Evolutionary conservation across 2,329 filamentous ascomycete species (phyloP).

Genomic region (Xylaria sp.): DNA sequence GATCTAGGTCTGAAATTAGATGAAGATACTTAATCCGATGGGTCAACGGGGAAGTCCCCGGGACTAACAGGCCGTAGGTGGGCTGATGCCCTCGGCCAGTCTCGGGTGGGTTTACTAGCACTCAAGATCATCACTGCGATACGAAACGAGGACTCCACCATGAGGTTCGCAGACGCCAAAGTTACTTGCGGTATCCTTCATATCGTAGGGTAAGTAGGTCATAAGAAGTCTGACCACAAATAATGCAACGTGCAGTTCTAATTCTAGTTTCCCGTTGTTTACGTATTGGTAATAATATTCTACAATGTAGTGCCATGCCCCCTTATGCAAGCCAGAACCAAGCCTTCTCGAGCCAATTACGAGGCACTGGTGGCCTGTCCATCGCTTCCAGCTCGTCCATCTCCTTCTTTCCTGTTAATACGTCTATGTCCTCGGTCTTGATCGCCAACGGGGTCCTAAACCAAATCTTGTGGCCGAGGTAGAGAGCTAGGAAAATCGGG

Average conservation of each 20-base stretch:
- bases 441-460: slow-evolving; percentile 51
- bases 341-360: slow-evolving; percentile 56
- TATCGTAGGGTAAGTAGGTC: too few relatives aligned
- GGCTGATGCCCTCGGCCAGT: background rate
- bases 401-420: slow-evolving; percentile 63
- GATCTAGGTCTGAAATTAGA: too few relatives aligned
- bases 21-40: too few relatives aligned
- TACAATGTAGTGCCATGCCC: background rate
- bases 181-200: too few relatives aligned
- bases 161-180: too few relatives aligned
- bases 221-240: too few relatives aligned
- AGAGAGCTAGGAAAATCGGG: slow-evolving; percentile 65
- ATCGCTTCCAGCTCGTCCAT: slow-evolving; percentile 63
- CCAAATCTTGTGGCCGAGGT: slow-evolving; percentile 63
- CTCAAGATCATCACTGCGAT: too few relatives aligned
- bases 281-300: background rate
- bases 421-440: slow-evolving; percentile 57
- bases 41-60: background rate
- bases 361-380: slow-evolving; percentile 54
- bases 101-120: too few relatives aligned
- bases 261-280: background rate
- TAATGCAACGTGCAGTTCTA: too few relatives aligned
- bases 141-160: too few relatives aligned
- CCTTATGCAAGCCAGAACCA: slow-evolving; percentile 63
- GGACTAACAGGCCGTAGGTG: background rate